Evolutionary conservation across 192 early-diverging fungal genomes (phyloP), one percentile per base, ranked within the genome.

Genomic region (Backusella tuberculispora): DNA sequence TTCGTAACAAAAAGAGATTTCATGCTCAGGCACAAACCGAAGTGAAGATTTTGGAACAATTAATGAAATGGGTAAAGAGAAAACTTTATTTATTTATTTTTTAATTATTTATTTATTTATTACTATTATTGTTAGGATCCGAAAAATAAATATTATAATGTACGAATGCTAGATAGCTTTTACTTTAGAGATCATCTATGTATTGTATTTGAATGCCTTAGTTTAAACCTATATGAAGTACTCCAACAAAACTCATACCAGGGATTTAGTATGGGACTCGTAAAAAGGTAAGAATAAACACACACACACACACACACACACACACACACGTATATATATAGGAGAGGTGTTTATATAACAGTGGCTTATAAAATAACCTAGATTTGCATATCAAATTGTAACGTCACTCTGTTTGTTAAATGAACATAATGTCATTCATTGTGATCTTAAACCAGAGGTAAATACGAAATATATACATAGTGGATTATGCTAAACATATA

Each of bases 201-300:
- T 78, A 95, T 99, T 72, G 95, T 93, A 6, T 95, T 94, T 80
- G 97, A 99, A 82, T 88, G 96, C 64, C 86, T 99, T 38, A 94
- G 93, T 40, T 91, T 95, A 63, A 99, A 99, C 67, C 84, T 99
- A 63, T 99, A 99, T 84, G 97, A 99, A 79, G 96, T 95, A 83
- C 89, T 99, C 65, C 96, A 96, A 84, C 93, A 90, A 12, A 94
- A 96, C 74, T 87, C 91, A 65, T 98, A 97, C 81, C 85, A 92
- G 26, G 97, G 97, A 7, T 95, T 94, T 44, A 90, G 91, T 79
- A 74, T 94, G 68, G 88, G 90, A 4, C 88, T 94, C 5, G 89
- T 94, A 43, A 84, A 85, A 76, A 78, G 83, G 87, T 92, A 81
- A n/a, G 34, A 8, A 34, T 15, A 44, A 15, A n/a, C 21, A 29